phyloP scores from a whole-genome alignment of 192 early-diverging fungal species.

The Phlyctochytrium planicorne region DNA sequence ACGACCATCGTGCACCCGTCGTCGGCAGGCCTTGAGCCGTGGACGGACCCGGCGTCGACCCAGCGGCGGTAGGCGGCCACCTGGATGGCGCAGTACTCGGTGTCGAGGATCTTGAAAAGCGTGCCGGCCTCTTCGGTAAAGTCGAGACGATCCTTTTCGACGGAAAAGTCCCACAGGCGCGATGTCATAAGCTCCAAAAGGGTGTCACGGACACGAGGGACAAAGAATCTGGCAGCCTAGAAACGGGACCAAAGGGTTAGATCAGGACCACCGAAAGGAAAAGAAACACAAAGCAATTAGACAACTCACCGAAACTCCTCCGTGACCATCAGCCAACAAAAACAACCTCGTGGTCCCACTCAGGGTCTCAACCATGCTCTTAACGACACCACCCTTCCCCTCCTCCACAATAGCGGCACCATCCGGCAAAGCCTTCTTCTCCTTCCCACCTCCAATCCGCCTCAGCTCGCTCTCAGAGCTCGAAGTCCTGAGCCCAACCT shows the following conservation, averaged over 20 bases:
- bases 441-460: too few species aligned
- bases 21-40: slow-evolving; percentile 37
- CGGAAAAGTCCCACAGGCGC: slow-evolving; percentile 43
- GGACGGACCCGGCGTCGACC: slow-evolving; percentile 32
- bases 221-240: slow-evolving; percentile 51
- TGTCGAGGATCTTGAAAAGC: slow-evolving; percentile 48
- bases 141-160: slow-evolving; percentile 20
- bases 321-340: slow-evolving; percentile 63
- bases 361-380: background rate
- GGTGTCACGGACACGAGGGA: slow-evolving; percentile 21
- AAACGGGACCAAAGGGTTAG: slow-evolving; percentile 1
- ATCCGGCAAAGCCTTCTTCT: background rate
- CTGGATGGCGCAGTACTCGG: slow-evolving; percentile 52
- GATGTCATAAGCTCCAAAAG: slow-evolving; percentile 34
- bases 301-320: slow-evolving; percentile 33
- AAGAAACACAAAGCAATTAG: too few species aligned
- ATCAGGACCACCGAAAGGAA: background rate
- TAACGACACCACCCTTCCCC: slow-evolving; percentile 1
- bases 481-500: background rate
- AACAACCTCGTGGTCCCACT: slow-evolving; percentile 32
- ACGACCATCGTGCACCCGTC: slow-evolving; percentile 60
- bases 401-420: background rate
- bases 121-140: slow-evolving; percentile 33
- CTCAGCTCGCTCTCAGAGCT: slow-evolving; percentile 16
- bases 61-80: slow-evolving; percentile 42